Percentiles rank a stretch among this genome's conserved stretches.
Evolutionary conservation across 495 filamentous ascomycete species (phyloP).

Genomic region (Neurospora sp.): DNA sequence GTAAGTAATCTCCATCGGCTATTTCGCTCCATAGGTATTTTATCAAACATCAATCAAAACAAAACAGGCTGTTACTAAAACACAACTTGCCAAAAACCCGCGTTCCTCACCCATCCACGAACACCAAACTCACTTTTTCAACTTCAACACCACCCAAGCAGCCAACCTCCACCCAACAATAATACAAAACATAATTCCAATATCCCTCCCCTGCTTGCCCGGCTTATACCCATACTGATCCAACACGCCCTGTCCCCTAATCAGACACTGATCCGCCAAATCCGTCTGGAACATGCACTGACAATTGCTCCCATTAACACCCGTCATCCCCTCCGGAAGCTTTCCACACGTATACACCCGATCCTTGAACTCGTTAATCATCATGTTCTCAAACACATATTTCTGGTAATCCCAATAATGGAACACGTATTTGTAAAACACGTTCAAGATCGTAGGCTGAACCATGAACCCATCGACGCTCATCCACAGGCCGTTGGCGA

Average conservation of each 20-base stretch:
- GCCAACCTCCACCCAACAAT: conserved; percentile 61
- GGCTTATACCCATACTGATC: conserved; percentile 55
- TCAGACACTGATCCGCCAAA: conserved; percentile 51
- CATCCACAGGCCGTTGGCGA: conserved; percentile 85
- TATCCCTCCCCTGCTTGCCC: conserved; percentile 54
- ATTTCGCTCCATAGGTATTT: not conserved
- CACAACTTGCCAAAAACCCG: not conserved
- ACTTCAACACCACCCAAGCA: conserved; percentile 29
- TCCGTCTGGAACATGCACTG: conserved; percentile 50
- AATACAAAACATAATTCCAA: conserved; percentile 66
- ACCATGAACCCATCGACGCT: conserved; percentile 71
- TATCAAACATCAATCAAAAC: not conserved
- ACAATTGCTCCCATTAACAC: conserved; percentile 42
- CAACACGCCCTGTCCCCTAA: conserved; percentile 57
- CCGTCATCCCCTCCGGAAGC: conserved; percentile 1
- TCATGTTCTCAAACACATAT: conserved; percentile 85
- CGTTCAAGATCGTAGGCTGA: conserved; percentile 56
- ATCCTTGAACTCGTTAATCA: conserved; percentile 70
- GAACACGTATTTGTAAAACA: conserved; percentile 77
- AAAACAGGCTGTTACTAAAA: not conserved
- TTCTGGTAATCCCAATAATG: conserved; percentile 77
- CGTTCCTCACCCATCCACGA: not conserved
- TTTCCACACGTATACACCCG: conserved; percentile 49
- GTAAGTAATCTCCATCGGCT: not conserved
- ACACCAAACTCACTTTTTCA: conserved; percentile 15